Conservation (phyloP, 352 stramenopile species). For the Aphanomyces stellatus region DNA sequence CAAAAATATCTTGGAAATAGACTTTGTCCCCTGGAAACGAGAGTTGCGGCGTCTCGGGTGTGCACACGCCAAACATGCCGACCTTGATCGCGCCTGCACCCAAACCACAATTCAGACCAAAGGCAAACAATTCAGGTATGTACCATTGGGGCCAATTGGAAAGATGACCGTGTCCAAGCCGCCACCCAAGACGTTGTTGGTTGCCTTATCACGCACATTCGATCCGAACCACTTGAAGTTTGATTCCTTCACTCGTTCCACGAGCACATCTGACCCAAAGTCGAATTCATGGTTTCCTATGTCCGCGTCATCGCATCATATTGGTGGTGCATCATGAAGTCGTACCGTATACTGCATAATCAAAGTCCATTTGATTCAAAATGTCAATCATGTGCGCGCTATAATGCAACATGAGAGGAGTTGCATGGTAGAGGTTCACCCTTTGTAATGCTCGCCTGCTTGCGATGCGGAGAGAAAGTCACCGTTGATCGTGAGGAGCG, state of each 20-base stretch:
- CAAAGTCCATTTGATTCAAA: conserved; percentile 59
- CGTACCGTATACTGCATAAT: conserved; percentile 43
- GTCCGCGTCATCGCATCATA: no score
- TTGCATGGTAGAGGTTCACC: no score
- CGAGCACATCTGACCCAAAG: conserved; percentile 45
- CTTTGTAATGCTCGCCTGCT: conserved; percentile 50
- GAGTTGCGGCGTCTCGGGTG: conserved; percentile 43
- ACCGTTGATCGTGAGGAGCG: conserved; percentile 66
- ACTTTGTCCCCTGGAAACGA: conserved; percentile 32
- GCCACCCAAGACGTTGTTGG: not conserved
- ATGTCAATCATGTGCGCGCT: conserved; percentile 72
- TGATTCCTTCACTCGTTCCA: conserved; percentile 43
- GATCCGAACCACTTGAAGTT: conserved; percentile 68
- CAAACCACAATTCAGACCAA: no score
- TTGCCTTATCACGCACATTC: conserved; percentile 40
- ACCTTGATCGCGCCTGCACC: conserved; percentile 32
- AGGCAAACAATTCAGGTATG: no score
- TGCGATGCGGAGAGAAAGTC: conserved; percentile 69
- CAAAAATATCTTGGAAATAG: conserved; percentile 42
- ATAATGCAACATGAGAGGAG: no score
- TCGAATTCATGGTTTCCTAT: conserved; percentile 79
- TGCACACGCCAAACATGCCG: conserved; percentile 65
- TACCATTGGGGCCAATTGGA: not conserved
- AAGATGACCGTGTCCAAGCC: conserved; percentile 1
- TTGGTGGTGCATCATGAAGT: no score